Percentiles rank a stretch among this genome's conserved stretches.
These are phyloP conservation scores for Porodaedalea pini DNA, from an alignment of 1,284 basidiomycete genomes.

Conservation along the genomic window DNA sequence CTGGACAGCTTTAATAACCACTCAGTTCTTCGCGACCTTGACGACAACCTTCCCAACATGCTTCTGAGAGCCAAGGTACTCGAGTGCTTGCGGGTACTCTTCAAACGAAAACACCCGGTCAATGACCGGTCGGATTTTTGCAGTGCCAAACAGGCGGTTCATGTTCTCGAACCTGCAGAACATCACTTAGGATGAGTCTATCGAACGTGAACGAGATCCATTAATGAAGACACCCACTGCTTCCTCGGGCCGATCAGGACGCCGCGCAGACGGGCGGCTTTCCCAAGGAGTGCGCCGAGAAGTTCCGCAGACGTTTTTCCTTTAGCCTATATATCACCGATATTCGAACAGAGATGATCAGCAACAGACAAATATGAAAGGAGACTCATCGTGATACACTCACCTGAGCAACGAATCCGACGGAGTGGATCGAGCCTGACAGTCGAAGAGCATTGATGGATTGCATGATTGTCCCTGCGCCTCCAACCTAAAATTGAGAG, in stretches of 20 bases:
- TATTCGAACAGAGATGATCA: too few relatives aligned
- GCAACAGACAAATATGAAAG: background rate
- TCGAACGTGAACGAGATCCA: background rate
- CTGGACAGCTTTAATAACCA: too few relatives aligned
- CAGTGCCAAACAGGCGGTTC: slow-evolving; percentile 40
- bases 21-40: slow-evolving; percentile 37
- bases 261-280: slow-evolving; percentile 30
- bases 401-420: slow-evolving; percentile 41
- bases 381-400: background rate
- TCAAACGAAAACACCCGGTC: slow-evolving; percentile 52
- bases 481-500: slow-evolving; percentile 47
- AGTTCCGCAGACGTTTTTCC: slow-evolving; percentile 8
- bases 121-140: slow-evolving; percentile 41
- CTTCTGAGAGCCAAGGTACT: slow-evolving; percentile 40
- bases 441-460: slow-evolving; percentile 39
- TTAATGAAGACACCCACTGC: slow-evolving; percentile 28
- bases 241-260: slow-evolving; percentile 34
- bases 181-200: background rate
- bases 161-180: slow-evolving; percentile 40
- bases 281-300: slow-evolving; percentile 20
- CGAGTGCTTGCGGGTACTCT: slow-evolving; percentile 41
- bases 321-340: background rate
- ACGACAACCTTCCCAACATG: slow-evolving; percentile 50
- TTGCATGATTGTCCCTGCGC: slow-evolving; percentile 46
- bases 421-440: slow-evolving; percentile 46